Evolutionary conservation across 345 rosid species (phyloP).

Genomic region (Streptanthus diversifolius): DNA sequence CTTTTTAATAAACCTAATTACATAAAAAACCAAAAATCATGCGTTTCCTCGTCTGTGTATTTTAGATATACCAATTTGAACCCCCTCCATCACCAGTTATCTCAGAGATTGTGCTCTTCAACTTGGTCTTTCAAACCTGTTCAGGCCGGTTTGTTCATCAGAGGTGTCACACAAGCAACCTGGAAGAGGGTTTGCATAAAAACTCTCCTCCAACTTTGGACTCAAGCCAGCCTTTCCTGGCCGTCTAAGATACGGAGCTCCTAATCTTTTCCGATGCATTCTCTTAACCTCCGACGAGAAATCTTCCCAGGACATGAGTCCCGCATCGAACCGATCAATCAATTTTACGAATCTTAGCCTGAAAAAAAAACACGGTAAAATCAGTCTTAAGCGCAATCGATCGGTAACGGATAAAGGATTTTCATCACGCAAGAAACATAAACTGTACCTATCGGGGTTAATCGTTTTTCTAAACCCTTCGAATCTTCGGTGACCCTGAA

Average conservation of each 20-base stretch:
- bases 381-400: background rate
- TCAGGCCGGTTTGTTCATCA: constrained; percentile 16
- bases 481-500: constrained; percentile 58
- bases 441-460: constrained; percentile 56
- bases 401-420: background rate
- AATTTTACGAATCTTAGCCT: constrained; percentile 52
- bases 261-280: constrained; percentile 48
- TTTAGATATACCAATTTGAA: background rate
- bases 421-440: background rate
- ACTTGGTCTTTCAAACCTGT: constrained; percentile 36
- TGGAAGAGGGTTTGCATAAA: constrained; percentile 72
- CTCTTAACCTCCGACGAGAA: constrained; percentile 44
- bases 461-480: constrained; percentile 72
- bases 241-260: constrained; percentile 47
- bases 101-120: constrained; percentile 33
- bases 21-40: background rate
- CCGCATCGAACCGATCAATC: constrained; percentile 54
- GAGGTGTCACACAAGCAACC: constrained; percentile 62
- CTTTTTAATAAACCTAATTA: background rate
- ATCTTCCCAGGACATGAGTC: constrained; percentile 44
- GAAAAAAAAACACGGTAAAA: constrained; percentile 10
- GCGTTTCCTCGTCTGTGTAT: background rate
- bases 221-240: constrained; percentile 33
- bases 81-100: background rate
- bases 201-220: constrained; percentile 50